Percentiles rank a stretch among this genome's conserved stretches.
Evolutionary conservation across 129 eudicot genomes (phyloP).

Genomic region (Escallonia herrerae): DNA sequence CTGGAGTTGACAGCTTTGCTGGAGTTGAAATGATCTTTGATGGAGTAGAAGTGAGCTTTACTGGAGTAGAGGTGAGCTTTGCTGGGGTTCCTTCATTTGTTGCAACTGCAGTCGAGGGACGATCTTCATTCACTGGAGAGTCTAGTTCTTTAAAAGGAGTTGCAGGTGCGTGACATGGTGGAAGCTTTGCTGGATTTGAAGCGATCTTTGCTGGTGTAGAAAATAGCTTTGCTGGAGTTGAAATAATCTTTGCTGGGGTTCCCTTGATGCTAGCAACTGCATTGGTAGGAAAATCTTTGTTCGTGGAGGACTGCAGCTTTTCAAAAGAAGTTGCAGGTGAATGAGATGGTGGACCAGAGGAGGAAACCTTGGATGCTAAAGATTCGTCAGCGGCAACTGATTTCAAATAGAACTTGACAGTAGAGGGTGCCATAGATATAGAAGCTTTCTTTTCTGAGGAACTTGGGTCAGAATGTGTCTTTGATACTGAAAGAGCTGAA

Average conservation of each 20-base stretch:
- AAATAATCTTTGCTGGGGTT: slow-evolving; percentile 35
- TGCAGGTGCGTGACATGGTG: no score
- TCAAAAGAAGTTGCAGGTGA: slow-evolving; percentile 49
- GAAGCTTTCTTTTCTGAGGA: slow-evolving; percentile 10
- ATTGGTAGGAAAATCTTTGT: slow-evolving; percentile 12
- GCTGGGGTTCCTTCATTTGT: no score
- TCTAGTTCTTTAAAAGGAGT: no score
- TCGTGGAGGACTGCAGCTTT: slow-evolving; percentile 17
- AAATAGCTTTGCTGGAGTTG: slow-evolving; percentile 41
- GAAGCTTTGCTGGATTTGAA: slow-evolving; percentile 47
- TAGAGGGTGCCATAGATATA: slow-evolving; percentile 12
- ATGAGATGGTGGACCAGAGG: slow-evolving; percentile 9
- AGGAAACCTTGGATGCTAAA: not conserved
- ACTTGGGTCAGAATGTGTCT: slow-evolving; percentile 2
- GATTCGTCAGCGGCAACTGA: not conserved
- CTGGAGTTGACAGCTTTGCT: slow-evolving; percentile 46
- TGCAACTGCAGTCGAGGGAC: no score
- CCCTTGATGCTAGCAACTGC: slow-evolving; percentile 12
- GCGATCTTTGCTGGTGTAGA: slow-evolving; percentile 5
- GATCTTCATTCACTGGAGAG: no score
- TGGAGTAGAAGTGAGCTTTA: no score
- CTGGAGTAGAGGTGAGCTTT: no score
- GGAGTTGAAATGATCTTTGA: slow-evolving; percentile 26
- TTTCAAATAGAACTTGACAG: slow-evolving; percentile 11
- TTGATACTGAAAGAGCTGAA: slow-evolving; percentile 13